Evolutionary conservation across 1,139 yeast genomes (phyloP), one percentile per base, ranked within the genome.

Genomic region (Yamadazyma diospyri): DNA sequence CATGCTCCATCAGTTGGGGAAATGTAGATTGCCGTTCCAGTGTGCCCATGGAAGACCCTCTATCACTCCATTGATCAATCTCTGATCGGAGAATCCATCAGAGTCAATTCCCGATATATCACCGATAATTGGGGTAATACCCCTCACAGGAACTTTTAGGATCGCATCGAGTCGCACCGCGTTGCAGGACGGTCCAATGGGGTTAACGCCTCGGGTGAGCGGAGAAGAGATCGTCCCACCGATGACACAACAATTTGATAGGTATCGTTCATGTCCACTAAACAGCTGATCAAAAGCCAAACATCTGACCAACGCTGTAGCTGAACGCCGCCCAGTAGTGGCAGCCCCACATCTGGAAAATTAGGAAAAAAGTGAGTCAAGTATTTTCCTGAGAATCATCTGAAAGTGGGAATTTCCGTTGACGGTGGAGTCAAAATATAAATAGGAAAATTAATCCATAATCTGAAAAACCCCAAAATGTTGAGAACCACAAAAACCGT

Each of bases 21-120:
- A 38, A 3, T 85, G 95, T 47, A 48, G 57, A 12, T 54, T 69
- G 11, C 95, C 95, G 0, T 82, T 84, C 43, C 79, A 74, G 36
- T 87, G 95, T 62, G 95, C 95, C 0, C 95, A 87, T 54, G 95
- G 95, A 0, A 55, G 95, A 33, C 95, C 95, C 0, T 73, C 89
- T 0, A 56, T 82, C 10, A 71, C 78, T 0, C 89, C 94, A 0
- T 36, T 82, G 6, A 68, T 27, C n/a, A 16, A 27, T 20, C 7
- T 27, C 4, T 19, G 16, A 19, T 19, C 24, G 8, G 12, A n/a
- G n/a, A 16, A 6, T 13, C 19, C n/a, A 6, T 16, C 4, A 23
- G 12, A 19, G 10, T 21, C 23, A 21, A 21, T 5, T 5, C 10
- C 23, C 23, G 23, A 21, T 14, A 14, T 13, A 5, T 16, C 14